Evolutionary conservation across 2,329 filamentous ascomycete species (phyloP), one percentile per base, ranked within the genome.

Genomic region (Elsinoe arachidis): DNA sequence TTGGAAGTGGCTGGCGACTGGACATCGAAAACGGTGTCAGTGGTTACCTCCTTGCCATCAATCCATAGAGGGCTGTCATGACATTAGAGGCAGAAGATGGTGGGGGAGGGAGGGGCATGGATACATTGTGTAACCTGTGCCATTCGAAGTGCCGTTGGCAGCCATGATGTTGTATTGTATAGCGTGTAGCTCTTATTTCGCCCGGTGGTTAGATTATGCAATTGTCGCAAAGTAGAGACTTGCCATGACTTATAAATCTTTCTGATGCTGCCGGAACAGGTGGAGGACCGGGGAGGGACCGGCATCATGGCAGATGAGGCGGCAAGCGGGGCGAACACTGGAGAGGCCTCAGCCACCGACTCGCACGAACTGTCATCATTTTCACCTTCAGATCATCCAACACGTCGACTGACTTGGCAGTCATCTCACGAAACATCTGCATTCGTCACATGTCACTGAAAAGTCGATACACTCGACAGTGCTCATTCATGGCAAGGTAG

Each of bases 1-100:
- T 80, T 63, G 68, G 80, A 63, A 52, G 75, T 75, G 3, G 69
- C 64, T 2, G 85, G 84, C 46, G 76, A 80, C 61, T 74, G 70
- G 34, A 88, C 78, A 46, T 76, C 66, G 63, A 81, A 81, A 30
- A 74, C 75, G 46, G 70, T 73, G 2, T 67, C 63, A 2, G 78
- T 73, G 7, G 63, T 66, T 54, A 73, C 64, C 46, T 80, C 74
- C 60, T 74, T 64, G 62, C 73, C 73, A 57, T 74, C 72, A 65
- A 76, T 74, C 59, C 72, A 65, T 59, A 76, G 69, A 41, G 74
- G 74, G 23, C 55, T 56, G 39, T 19, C 10, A 7, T 15, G 15
- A 14, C 15, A 17, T 34, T 23, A 46, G 39, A 19, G 14, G 23
- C 17, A 46, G 3, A 30, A 5, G 26, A 30, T 35, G 9, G 35